Percentiles rank a stretch among this genome's conserved stretches.
These are phyloP conservation scores for Neurospora terricola DNA, from an alignment of 495 filamentous ascomycete genomes.

Conservation along the genomic window DNA sequence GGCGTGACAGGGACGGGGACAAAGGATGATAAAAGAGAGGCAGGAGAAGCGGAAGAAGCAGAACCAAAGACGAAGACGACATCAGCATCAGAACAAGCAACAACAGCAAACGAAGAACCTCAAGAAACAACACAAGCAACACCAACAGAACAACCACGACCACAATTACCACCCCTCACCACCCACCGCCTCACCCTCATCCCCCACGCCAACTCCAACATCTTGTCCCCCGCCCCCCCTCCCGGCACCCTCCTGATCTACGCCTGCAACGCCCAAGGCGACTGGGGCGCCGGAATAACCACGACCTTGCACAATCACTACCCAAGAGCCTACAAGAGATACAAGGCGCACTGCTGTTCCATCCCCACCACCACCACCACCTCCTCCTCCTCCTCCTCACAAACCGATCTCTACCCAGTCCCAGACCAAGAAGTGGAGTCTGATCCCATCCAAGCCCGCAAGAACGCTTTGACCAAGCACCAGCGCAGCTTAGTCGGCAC, in stretches of 20 bases:
- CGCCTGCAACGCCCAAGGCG: constrained; percentile 18
- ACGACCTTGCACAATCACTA: constrained; percentile 10
- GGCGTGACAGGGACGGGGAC: background rate
- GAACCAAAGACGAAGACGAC: background rate
- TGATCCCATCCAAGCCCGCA: background rate
- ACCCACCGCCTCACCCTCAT: constrained; percentile 5
- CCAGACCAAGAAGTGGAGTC: background rate
- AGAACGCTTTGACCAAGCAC: background rate
- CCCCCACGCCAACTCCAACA: constrained; percentile 7
- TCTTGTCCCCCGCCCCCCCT: constrained; percentile 14
- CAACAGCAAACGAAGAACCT: background rate
- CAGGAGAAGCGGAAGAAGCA: background rate
- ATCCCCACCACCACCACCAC: background rate
- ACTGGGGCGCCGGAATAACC: constrained; percentile 19
- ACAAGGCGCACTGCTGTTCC: constrained; percentile 11
- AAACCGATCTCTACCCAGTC: background rate
- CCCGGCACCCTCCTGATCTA: constrained; percentile 18
- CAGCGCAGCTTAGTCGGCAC: constrained; percentile 7
- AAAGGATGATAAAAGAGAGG: background rate
- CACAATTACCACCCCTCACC: background rate
- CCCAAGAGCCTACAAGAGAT: constrained; percentile 11
- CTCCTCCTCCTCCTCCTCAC: background rate
- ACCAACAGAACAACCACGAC: background rate
- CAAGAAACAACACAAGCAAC: background rate
- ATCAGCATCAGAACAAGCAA: background rate